Base-by-base conservation (phyloP, 768 basidiomycete genomes). In the Macrolepiota albuminosa region DNA sequence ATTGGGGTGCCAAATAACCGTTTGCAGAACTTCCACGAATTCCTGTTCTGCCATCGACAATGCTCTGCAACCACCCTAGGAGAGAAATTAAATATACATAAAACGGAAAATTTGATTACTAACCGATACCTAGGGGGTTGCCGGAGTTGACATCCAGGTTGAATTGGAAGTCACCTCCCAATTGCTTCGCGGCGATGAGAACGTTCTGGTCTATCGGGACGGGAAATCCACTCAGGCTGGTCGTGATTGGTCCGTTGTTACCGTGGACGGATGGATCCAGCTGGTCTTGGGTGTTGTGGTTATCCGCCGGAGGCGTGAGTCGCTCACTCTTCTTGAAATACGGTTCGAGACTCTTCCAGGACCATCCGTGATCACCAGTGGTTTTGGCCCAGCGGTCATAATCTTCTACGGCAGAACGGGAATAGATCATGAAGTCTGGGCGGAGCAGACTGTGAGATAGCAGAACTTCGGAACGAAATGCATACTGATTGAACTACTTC, bases 281-380 rank as follows among this genome's bases (percentile, higher is more conserved):
- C 49, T 75, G 66, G 11, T 71, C 72, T 2, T 66, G 56, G 14
- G 67, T 71, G 53, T 69, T 63, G 56, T 70, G 72, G 39, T 66
- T 52, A 52, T 72, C 70, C 9, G 66, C 66, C 11, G 73, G 70
- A 18, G 63, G 36, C 9, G 60, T 62, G 54, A 64, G 68, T 51
- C 53, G 60, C 62, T 75, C 73, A 49, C 64, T 69, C 64, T 69
- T 72, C 33, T 49, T 51, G 45, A 68, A 67, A 51, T 71, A 69
- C 2, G 64, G 65, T 13, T 61, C 46, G 34, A 73, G 45, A 1
- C 26, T 57, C 10, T 69, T 56, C 72, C 72, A 52, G 36, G 37
- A 53, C 52, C 52, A 53, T 53, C 24, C 52, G 7, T 53, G 71
- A 24, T 61, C 60, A 13, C 40, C 34, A 21, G 60, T 56, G 26